Evolutionary conservation across 2,329 filamentous ascomycete species (phyloP).

Genomic region (Emmonsiellopsis sp.): DNA sequence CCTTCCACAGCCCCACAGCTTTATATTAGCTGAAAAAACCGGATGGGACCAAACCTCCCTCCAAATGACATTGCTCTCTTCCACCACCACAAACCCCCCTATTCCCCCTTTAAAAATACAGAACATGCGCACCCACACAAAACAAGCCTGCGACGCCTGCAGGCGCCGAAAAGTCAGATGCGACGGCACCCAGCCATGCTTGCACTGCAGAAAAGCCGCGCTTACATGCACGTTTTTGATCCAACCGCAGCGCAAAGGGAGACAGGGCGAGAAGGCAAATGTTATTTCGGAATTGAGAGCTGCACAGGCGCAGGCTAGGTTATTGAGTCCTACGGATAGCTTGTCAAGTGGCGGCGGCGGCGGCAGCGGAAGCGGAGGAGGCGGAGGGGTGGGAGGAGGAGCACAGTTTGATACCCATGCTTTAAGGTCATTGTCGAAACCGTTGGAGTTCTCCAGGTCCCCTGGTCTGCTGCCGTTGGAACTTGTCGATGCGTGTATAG

Average conservation of each 20-base stretch:
- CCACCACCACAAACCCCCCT: background rate
- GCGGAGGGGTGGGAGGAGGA: background rate
- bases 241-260: conserved; percentile 14
- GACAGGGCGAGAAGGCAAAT: conserved; percentile 16
- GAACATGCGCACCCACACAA: background rate
- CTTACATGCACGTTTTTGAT: conserved; percentile 13
- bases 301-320: background rate
- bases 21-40: background rate
- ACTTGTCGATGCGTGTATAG: conserved; percentile 12
- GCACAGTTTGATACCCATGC: background rate
- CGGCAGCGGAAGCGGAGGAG: background rate
- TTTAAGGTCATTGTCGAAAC: background rate
- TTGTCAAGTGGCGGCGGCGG: background rate
- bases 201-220: conserved; percentile 12
- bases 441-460: background rate
- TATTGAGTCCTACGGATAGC: background rate
- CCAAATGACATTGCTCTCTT: conserved; percentile 8
- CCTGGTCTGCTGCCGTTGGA: conserved; percentile 6
- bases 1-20: background rate
- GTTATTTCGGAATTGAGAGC: conserved; percentile 14
- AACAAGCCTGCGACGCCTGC: conserved; percentile 18
- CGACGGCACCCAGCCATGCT: conserved; percentile 12
- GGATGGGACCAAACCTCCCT: conserved; percentile 1
- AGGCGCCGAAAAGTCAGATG: conserved; percentile 19
- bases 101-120: background rate